Conservation (phyloP, 2,329 filamentous ascomycete species). For the Claviceps sp. region DNA sequence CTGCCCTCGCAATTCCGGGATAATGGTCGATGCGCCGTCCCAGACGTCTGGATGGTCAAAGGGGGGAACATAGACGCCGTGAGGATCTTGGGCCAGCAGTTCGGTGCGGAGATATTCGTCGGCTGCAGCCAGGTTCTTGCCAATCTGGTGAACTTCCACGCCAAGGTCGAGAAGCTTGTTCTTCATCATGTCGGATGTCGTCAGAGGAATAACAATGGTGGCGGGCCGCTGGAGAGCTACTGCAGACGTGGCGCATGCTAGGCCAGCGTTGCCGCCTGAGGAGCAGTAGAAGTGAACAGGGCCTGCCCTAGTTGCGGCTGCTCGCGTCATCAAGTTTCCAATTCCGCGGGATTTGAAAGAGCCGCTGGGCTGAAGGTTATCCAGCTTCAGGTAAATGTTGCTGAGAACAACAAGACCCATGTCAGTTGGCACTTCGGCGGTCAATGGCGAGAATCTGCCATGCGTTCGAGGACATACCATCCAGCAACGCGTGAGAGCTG, state of each 20-base stretch:
- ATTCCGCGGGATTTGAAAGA: constrained; percentile 78
- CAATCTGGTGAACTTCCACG: constrained; percentile 53
- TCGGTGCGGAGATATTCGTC: constrained; percentile 50
- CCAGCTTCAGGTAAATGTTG: constrained; percentile 74
- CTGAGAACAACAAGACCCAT: constrained; percentile 20
- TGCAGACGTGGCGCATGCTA: constrained; percentile 67
- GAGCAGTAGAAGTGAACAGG: constrained; percentile 63
- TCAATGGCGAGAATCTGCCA: not conserved
- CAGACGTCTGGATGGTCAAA: constrained; percentile 58
- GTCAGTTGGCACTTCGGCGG: not conserved
- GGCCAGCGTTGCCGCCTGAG: constrained; percentile 72
- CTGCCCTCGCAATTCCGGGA: constrained; percentile 35
- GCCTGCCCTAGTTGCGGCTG: constrained; percentile 18
- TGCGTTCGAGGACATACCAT: constrained; percentile 38
- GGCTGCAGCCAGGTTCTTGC: constrained; percentile 55
- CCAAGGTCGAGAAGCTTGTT: constrained; percentile 56
- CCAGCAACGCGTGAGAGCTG: constrained; percentile 56
- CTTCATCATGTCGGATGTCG: constrained; percentile 56
- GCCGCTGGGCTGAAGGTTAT: constrained; percentile 71
- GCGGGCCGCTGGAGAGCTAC: constrained; percentile 47
- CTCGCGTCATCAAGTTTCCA: constrained; percentile 50
- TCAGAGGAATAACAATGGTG: constrained; percentile 61
- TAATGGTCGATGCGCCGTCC: constrained; percentile 48
- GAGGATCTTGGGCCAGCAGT: constrained; percentile 37
- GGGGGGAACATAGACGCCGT: constrained; percentile 52